phyloP scores from a whole-genome alignment of 192 early-diverging fungal genomes.

The Coemansia sp. region DNA sequence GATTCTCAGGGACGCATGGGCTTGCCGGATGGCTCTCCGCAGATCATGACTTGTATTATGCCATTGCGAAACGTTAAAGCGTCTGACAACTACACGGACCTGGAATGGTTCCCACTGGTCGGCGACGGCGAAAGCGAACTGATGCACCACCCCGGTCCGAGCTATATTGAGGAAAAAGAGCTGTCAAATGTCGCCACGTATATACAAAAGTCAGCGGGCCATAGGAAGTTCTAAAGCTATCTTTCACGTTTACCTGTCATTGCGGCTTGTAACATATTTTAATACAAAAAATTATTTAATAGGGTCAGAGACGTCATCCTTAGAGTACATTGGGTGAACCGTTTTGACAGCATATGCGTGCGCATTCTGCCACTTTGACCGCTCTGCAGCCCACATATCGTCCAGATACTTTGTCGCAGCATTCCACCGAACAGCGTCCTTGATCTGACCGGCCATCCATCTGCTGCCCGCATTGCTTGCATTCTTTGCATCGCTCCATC shows the following conservation, averaged over 20 bases:
- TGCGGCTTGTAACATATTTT: conserved; percentile 5
- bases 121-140: conserved; percentile 22
- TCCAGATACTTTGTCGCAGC: not conserved
- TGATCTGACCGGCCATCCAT: conserved; percentile 8
- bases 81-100: conserved; percentile 43
- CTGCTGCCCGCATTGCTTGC: not conserved
- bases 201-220: conserved; percentile 24
- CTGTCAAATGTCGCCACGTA: conserved; percentile 38
- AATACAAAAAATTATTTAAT: conserved; percentile 2
- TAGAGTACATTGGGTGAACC: conserved; percentile 26
- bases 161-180: conserved; percentile 43
- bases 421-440: conserved; percentile 18
- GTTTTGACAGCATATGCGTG: conserved; percentile 32
- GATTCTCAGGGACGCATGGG: conserved; percentile 43
- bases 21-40: conserved; percentile 47
- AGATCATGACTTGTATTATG: conserved; percentile 31
- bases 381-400: conserved; percentile 18
- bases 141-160: conserved; percentile 34
- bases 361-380: conserved; percentile 34
- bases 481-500: conserved; percentile 16
- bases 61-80: conserved; percentile 38
- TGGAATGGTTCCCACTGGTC: conserved; percentile 54
- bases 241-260: not conserved
- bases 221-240: conserved; percentile 8
- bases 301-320: not conserved